Evolutionary conservation across 306 rosid genomes (phyloP).

Genomic region (Cicer cuneatum): DNA sequence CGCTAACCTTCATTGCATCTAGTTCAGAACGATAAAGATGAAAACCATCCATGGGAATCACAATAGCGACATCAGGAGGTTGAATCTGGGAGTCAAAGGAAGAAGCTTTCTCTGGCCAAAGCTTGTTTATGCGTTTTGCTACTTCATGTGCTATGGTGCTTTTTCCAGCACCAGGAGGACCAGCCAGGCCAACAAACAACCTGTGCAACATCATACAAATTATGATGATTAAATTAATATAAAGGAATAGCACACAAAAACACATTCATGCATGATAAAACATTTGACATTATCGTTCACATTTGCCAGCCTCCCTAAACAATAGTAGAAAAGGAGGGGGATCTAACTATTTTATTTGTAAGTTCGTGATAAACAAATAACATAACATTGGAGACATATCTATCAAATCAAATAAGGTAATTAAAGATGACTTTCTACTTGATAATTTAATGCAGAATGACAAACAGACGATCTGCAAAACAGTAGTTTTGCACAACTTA

Average conservation of each 20-base stretch:
- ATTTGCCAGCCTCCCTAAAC: not conserved
- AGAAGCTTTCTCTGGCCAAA: constrained; percentile 68
- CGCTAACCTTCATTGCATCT: constrained; percentile 86
- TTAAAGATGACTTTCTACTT: not conserved
- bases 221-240: constrained; percentile 20
- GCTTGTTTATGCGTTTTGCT: constrained; percentile 67
- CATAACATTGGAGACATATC: constrained; percentile 6
- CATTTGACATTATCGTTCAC: constrained; percentile 5
- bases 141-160: constrained; percentile 83
- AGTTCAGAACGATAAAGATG: constrained; percentile 88
- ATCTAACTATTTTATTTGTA: constrained; percentile 7
- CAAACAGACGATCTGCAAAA: constrained; percentile 10
- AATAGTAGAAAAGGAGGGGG: not conserved
- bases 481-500: not conserved
- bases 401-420: constrained; percentile 1
- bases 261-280: not conserved
- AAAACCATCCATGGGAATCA: constrained; percentile 94
- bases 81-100: constrained; percentile 67
- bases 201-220: constrained; percentile 51
- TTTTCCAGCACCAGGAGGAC: constrained; percentile 97
- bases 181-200: constrained; percentile 83
- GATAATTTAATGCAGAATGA: constrained; percentile 19
- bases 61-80: constrained; percentile 67
- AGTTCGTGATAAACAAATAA: constrained; percentile 16
- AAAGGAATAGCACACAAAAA: constrained; percentile 19